Evolutionary conservation across 768 basidiomycete species (phyloP).

Genomic region (Calocera viscosa): DNA sequence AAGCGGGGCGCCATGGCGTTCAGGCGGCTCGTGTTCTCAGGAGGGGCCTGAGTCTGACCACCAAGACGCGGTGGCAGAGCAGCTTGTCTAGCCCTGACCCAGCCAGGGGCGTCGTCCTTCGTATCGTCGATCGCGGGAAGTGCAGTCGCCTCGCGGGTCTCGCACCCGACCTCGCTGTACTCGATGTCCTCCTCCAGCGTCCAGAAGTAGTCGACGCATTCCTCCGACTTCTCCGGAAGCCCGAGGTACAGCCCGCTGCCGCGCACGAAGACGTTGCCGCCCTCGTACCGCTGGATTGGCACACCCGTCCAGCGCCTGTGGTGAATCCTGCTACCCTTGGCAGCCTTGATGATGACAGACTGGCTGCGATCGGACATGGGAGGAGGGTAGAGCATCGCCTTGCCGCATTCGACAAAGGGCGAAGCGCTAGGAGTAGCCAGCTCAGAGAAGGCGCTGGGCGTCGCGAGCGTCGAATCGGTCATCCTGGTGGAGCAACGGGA

Average conservation of each 20-base stretch:
- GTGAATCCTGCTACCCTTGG: not conserved
- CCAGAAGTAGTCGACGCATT: slow-evolving; percentile 2
- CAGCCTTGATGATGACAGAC: not conserved
- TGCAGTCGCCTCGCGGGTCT: not conserved
- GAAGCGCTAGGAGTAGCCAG: not conserved
- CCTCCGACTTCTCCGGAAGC: not conserved
- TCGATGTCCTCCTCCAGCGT: not conserved
- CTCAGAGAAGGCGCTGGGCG: not conserved
- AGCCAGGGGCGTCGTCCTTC: not conserved
- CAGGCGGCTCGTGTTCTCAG: not conserved
- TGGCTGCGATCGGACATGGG: not conserved
- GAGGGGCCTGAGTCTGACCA: not conserved
- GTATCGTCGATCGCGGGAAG: not conserved
- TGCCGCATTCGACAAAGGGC: not conserved
- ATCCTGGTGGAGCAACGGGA: not conserved
- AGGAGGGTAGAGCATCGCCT: not conserved
- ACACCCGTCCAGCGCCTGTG: not conserved
- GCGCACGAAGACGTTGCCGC: slow-evolving; percentile 4
- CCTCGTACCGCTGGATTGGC: slow-evolving; percentile 5
- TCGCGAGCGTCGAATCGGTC: not conserved
- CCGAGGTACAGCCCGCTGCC: slow-evolving; percentile 5
- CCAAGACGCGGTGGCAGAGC: not conserved
- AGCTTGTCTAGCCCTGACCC: not conserved
- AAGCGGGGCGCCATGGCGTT: not conserved
- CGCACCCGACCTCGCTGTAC: not conserved